A percentile compares a stretch with the other conserved stretches of the same genome.
phyloP scores from a whole-genome alignment of 2,329 filamentous ascomycete genomes.

The Colletotrichum phormii region DNA sequence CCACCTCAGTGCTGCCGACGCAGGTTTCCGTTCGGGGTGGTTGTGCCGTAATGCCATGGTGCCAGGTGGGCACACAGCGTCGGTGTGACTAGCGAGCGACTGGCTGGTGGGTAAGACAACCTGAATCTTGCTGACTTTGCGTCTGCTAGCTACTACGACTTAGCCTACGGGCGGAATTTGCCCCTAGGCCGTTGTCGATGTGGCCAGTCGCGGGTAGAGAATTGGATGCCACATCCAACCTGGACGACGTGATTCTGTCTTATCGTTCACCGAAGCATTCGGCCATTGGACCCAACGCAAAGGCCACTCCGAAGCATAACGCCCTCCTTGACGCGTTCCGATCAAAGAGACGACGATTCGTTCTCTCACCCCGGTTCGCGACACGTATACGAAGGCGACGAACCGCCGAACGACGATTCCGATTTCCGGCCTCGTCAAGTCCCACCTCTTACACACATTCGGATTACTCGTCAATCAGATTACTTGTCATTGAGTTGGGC shows the following conservation, averaged over 20 bases:
- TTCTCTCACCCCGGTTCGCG: not conserved
- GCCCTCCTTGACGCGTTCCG: not conserved
- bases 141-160: not conserved
- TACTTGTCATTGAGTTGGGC: not conserved
- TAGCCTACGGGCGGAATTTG: not conserved
- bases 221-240: not conserved
- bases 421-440: too few relatives aligned
- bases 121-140: not conserved
- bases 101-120: constrained; percentile 8
- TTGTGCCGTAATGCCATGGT: constrained; percentile 7
- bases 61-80: not conserved
- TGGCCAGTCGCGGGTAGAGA: not conserved
- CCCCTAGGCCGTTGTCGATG: not conserved
- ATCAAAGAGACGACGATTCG: not conserved
- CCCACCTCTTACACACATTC: too few relatives aligned
- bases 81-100: not conserved
- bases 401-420: too few relatives aligned
- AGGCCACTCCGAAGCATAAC: not conserved
- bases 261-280: not conserved
- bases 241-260: not conserved
- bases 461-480: not conserved
- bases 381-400: too few relatives aligned
- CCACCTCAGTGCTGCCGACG: not conserved
- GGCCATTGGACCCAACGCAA: not conserved
- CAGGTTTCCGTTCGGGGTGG: constrained; percentile 9